phyloP scores from a whole-genome alignment of 1,284 basidiomycete genomes.

The Microbotryum intermedium region DNA sequence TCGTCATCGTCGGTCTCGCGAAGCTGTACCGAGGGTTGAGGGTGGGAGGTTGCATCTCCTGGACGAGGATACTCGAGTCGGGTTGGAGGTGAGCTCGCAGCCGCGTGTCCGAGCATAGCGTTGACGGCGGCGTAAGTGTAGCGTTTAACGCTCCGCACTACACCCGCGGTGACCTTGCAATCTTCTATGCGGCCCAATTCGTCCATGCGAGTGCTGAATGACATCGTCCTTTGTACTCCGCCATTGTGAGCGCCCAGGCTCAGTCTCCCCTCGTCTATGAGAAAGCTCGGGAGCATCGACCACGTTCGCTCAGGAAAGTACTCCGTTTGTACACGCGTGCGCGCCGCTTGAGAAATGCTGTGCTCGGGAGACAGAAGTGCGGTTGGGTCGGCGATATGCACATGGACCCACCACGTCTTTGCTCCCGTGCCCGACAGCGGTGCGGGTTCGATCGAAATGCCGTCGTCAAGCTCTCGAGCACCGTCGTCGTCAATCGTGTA shows the following conservation, averaged over 20 bases:
- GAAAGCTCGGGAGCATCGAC: constrained; percentile 59
- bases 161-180: constrained; percentile 58
- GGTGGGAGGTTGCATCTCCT: constrained; percentile 9
- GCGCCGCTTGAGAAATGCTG: constrained; percentile 42
- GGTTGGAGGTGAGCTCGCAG: neutral
- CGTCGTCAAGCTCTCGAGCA: constrained; percentile 91
- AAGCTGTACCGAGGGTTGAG: neutral
- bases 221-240: constrained; percentile 51
- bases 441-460: constrained; percentile 63
- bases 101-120: constrained; percentile 44
- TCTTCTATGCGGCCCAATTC: constrained; percentile 59
- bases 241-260: constrained; percentile 49
- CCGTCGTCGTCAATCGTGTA: constrained; percentile 79
- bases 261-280: constrained; percentile 42
- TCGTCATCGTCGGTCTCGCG: constrained; percentile 13
- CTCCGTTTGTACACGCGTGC: constrained; percentile 46
- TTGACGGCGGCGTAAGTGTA: constrained; percentile 67
- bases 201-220: constrained; percentile 71
- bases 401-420: constrained; percentile 67
- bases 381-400: constrained; percentile 91
- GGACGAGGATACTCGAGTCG: neutral
- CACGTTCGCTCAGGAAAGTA: constrained; percentile 60
- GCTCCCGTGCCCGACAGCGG: constrained; percentile 2
- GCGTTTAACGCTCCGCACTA: constrained; percentile 59
- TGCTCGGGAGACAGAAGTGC: constrained; percentile 53